These are phyloP conservation scores for Aspergillus aculeatinus DNA, from an alignment of 2,329 filamentous ascomycete species.

Conservation along the genomic window DNA sequence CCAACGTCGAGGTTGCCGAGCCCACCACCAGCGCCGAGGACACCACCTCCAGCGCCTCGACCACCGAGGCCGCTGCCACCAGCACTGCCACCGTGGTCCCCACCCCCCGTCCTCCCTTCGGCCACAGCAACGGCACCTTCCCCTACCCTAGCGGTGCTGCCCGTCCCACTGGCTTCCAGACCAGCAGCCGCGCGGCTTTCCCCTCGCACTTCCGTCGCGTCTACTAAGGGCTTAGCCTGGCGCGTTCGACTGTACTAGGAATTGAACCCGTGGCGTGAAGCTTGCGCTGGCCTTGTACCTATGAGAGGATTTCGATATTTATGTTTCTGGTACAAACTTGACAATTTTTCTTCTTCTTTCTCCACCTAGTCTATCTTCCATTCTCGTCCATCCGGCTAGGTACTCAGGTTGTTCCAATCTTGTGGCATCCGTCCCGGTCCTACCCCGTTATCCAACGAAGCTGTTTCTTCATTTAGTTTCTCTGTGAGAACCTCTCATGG, in stretches of 20 bases:
- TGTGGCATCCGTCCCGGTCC: constrained; percentile 2
- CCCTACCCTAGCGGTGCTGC: constrained; percentile 18
- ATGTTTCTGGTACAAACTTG: constrained; percentile 23
- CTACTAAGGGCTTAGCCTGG: constrained; percentile 18
- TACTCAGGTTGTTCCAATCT: constrained; percentile 12
- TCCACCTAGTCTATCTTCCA: constrained; percentile 13
- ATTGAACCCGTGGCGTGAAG: constrained; percentile 20
- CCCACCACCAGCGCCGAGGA: constrained; percentile 7
- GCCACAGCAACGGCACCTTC: constrained; percentile 21
- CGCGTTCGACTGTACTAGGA: constrained; percentile 17
- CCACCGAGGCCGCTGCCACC: constrained; percentile 6
- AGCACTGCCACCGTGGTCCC: constrained; percentile 13
- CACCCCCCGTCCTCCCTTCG: constrained; percentile 13
- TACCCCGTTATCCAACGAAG: constrained; percentile 16
- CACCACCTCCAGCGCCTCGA: constrained; percentile 2
- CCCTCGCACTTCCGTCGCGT: constrained; percentile 29
- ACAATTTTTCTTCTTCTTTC: constrained; percentile 1
- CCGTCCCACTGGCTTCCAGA: constrained; percentile 32
- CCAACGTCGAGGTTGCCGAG: constrained; percentile 4
- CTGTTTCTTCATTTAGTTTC: constrained; percentile 10
- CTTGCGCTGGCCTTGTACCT: constrained; percentile 29
- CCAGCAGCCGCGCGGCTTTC: constrained; percentile 26
- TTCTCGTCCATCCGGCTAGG: constrained; percentile 13
- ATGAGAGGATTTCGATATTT: constrained; percentile 20
- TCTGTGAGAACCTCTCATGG: constrained; percentile 7